Conservation (phyloP, 2,329 filamentous ascomycete species). For the Venturia pyrina region DNA sequence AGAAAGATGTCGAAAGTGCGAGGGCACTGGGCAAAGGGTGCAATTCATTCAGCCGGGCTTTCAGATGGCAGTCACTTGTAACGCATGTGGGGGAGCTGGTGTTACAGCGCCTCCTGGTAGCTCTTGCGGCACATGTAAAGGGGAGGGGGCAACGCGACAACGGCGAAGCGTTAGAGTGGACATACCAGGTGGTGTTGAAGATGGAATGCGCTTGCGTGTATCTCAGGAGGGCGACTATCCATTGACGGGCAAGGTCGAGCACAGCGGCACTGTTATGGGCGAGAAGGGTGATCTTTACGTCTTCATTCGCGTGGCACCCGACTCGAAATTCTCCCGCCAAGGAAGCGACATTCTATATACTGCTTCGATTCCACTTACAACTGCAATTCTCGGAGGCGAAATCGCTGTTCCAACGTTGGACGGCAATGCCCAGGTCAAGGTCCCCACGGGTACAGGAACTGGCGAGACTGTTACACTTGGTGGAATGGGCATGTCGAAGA, state of each 20-base stretch:
- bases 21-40: constrained; percentile 76
- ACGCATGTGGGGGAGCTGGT: constrained; percentile 69
- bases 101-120: constrained; percentile 65
- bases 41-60: constrained; percentile 89
- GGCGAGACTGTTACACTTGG: constrained; percentile 83
- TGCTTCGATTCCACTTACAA: constrained; percentile 82
- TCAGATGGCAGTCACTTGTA: constrained; percentile 89
- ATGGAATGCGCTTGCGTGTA: constrained; percentile 85
- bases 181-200: constrained; percentile 90
- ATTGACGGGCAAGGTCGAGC: constrained; percentile 58
- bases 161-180: constrained; percentile 77
- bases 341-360: constrained; percentile 92
- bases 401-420: constrained; percentile 84
- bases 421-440: constrained; percentile 79
- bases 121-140: constrained; percentile 70
- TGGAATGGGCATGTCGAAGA: constrained; percentile 89
- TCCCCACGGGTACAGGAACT: constrained; percentile 82
- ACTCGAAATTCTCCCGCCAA: constrained; percentile 77
- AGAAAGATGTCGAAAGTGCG: constrained; percentile 66
- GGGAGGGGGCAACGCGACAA: constrained; percentile 76
- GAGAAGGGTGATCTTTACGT: constrained; percentile 79
- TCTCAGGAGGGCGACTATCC: constrained; percentile 82
- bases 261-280: constrained; percentile 20
- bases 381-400: constrained; percentile 83
- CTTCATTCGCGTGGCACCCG: constrained; percentile 77